Conservation (phyloP, 2,329 filamentous ascomycete species). For the Stagonosporopsis tanaceti region DNA sequence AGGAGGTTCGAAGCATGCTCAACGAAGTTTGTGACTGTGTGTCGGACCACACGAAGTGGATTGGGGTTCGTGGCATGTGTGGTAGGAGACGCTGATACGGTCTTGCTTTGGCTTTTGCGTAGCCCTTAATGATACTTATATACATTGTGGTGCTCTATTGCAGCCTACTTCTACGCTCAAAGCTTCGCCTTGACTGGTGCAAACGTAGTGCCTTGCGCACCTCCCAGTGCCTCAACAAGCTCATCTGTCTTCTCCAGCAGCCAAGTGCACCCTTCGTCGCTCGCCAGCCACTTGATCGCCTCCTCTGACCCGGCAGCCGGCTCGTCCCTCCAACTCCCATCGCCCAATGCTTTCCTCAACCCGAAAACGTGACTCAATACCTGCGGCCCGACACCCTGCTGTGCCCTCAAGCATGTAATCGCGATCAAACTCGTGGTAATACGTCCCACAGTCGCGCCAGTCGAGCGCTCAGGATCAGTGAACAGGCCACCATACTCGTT, state of each 20-base stretch:
- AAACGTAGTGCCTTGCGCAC: slow-evolving; percentile 41
- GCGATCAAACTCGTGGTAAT: slow-evolving; percentile 77
- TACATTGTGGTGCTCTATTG: background rate
- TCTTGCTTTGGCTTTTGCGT: too few species aligned
- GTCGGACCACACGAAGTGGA: background rate
- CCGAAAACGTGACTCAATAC: slow-evolving; percentile 84
- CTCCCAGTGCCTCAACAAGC: slow-evolving; percentile 58
- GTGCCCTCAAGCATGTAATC: slow-evolving; percentile 76
- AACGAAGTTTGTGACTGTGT: background rate
- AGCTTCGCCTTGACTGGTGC: slow-evolving; percentile 42
- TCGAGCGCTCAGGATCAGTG: slow-evolving; percentile 67
- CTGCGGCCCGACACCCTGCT: slow-evolving; percentile 84
- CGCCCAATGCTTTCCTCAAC: slow-evolving; percentile 75
- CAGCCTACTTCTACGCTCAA: slow-evolving; percentile 3
- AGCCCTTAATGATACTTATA: background rate
- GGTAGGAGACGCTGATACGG: background rate
- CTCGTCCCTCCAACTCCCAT: slow-evolving; percentile 65
- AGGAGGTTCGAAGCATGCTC: background rate
- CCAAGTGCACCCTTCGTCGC: slow-evolving; percentile 71
- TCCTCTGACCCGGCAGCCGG: slow-evolving; percentile 59
- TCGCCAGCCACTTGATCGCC: slow-evolving; percentile 67
- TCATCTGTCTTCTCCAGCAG: slow-evolving; percentile 68
- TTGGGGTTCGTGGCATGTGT: background rate
- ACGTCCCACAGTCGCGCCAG: slow-evolving; percentile 67
- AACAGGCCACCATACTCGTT: slow-evolving; percentile 78